Base-by-base conservation (phyloP, 345 rosid genomes). In the Toxicodendron radicans region DNA sequence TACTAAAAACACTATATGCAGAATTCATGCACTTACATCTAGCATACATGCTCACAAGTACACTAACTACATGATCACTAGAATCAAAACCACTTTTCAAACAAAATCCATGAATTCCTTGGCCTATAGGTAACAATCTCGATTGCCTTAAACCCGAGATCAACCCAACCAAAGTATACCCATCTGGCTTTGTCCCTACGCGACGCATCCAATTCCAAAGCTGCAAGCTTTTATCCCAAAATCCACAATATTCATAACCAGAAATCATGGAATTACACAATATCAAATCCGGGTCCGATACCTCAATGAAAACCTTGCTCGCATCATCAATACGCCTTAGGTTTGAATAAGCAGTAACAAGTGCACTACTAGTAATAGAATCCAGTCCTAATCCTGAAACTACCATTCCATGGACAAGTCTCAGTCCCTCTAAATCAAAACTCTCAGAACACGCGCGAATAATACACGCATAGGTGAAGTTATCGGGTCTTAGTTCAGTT, bases 211-310 rank as follows among this genome's bases (percentile, higher is more conserved):
- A 62, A 70, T 76, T 84, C 79, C 89, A 87, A 82, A 87, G 75
- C 52, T 41, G 51, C 76, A 91, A 79, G 53, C 91, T 93, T 80
- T 78, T 64, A 59, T 54, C 77, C 85, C 88, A 85, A 70, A 80
- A 59, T 61, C 91, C 92, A 70, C 84, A 76, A 79, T 54, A 24
- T 63, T 86, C 85, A 79, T 77, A 95, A 64, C 98, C 91, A 73
- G 78, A 87, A 74, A 95, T 79, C 89, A 95, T 86, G n/a, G 85
- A 83, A 82, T 95, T 93, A 90, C 91, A 91, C 33, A 92, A 73
- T 77, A 87, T 92, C 84, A 90, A 81, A 82, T 92, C 98, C n/a
- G 88, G 91, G 12, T 84, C 89, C 52, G 80, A 45, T 64, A 85
- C 72, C 61, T 80, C 66, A 76, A 61, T 5, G 65, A 92, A 91